phyloP scores from a whole-genome alignment of 805 yeast species.

The Lipomyces chichibuensis region DNA sequence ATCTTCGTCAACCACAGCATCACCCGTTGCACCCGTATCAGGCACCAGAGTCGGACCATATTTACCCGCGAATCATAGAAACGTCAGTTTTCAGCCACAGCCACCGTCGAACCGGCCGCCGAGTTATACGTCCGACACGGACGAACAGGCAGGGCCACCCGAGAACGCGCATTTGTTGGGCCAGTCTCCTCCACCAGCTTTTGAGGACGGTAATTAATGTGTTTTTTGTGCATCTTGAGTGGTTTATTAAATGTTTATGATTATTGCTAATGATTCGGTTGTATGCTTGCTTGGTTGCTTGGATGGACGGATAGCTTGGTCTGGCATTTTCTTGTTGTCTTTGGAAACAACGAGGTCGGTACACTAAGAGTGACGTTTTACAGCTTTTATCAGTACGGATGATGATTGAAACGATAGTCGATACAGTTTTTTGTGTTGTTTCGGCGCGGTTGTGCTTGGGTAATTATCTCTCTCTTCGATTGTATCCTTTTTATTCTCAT shows the following conservation, averaged over 20 bases:
- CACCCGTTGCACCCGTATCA: neutral
- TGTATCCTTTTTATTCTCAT: conserved; percentile 1
- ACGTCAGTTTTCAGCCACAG: conserved; percentile 15
- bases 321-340: neutral
- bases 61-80: conserved; percentile 9
- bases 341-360: neutral
- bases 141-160: conserved; percentile 18
- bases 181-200: conserved; percentile 34
- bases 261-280: neutral
- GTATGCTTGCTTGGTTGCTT: neutral
- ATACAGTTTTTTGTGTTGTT: neutral
- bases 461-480: neutral
- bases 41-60: neutral
- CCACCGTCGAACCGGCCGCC: conserved; percentile 33
- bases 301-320: neutral
- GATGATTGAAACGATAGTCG: conserved; percentile 5
- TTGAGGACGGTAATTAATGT: conserved; percentile 21
- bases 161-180: conserved; percentile 32
- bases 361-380: neutral
- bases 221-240: conserved; percentile 3
- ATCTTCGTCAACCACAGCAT: conserved; percentile 10
- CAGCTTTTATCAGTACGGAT: neutral
- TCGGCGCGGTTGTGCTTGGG: conserved; percentile 7
- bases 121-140: conserved; percentile 29
- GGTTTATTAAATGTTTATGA: neutral